Conservation (phyloP, 2,329 filamentous ascomycete genomes). For the Fonsecaea multimorphosa region DNA sequence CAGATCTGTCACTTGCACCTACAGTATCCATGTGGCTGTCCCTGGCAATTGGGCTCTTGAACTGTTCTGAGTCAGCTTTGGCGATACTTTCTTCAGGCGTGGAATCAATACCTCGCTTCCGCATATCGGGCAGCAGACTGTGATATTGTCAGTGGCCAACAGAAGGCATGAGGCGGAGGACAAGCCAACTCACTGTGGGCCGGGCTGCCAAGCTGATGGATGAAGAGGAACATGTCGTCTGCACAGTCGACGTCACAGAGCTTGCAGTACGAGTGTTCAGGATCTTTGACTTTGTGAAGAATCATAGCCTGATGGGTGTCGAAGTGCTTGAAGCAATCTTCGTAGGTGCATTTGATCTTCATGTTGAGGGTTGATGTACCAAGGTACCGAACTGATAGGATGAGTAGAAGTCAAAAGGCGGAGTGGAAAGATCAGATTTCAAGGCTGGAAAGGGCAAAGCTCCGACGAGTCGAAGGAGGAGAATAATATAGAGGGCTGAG, state of each 20-base stretch:
- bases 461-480: not conserved
- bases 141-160: conserved; percentile 10
- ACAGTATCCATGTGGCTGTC: conserved; percentile 60
- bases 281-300: conserved; percentile 56
- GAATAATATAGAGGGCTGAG: not conserved
- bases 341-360: conserved; percentile 51
- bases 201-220: conserved; percentile 57
- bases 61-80: conserved; percentile 41
- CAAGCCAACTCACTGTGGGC: conserved; percentile 47
- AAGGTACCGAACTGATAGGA: not conserved
- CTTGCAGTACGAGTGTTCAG: conserved; percentile 50
- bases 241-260: conserved; percentile 55
- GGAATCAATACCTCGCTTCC: conserved; percentile 50
- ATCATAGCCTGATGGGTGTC: conserved; percentile 54
- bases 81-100: not conserved
- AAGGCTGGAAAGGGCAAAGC: not conserved
- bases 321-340: conserved; percentile 56
- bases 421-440: not conserved
- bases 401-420: not conserved
- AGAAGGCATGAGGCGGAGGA: not conserved
- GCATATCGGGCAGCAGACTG: conserved; percentile 62
- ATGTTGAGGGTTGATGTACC: conserved; percentile 18
- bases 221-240: conserved; percentile 51
- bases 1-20: conserved; percentile 35
- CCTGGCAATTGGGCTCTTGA: conserved; percentile 59